A percentile compares a stretch with the other conserved stretches of the same genome.
These are phyloP conservation scores for Phialemonium atrogriseum DNA, from an alignment of 2,329 filamentous ascomycete species.

Conservation along the genomic window DNA sequence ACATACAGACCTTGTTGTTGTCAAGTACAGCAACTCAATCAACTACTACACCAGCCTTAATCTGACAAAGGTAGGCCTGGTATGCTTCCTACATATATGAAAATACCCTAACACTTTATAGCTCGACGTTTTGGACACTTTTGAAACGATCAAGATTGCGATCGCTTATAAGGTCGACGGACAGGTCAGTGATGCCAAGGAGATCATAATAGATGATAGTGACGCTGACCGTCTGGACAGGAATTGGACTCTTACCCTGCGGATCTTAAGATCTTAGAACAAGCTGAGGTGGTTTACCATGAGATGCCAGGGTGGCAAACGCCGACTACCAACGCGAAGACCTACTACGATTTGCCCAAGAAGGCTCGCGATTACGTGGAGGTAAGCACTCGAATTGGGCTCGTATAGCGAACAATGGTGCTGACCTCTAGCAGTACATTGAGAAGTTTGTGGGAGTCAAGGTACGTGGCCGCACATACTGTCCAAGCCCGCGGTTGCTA, in stretches of 20 bases:
- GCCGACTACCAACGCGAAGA: constrained; percentile 50
- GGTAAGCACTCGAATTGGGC: neutral
- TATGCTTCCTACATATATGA: neutral
- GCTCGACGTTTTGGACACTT: constrained; percentile 66
- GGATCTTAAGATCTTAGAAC: constrained; percentile 49
- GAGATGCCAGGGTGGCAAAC: constrained; percentile 63
- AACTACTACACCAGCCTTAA: constrained; percentile 60
- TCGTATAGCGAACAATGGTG: neutral
- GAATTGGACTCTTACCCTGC: constrained; percentile 56
- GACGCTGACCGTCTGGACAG: constrained; percentile 36
- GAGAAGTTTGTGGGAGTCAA: constrained; percentile 57
- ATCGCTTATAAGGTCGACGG: constrained; percentile 30
- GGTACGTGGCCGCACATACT: constrained; percentile 17
- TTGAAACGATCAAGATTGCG: constrained; percentile 56
- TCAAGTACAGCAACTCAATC: constrained; percentile 54
- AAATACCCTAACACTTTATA: constrained; percentile 36
- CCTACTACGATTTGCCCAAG: constrained; percentile 53
- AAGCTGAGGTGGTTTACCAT: constrained; percentile 58
- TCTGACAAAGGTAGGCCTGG: constrained; percentile 36
- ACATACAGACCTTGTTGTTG: constrained; percentile 53
- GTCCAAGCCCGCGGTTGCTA: constrained; percentile 10
- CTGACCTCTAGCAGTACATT: constrained; percentile 30
- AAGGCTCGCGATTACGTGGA: constrained; percentile 58
- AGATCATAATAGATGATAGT: neutral
- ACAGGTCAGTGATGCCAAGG: neutral